Evolutionary conservation across 768 basidiomycete genomes (phyloP).

Genomic region (Lentinula lateritia): DNA sequence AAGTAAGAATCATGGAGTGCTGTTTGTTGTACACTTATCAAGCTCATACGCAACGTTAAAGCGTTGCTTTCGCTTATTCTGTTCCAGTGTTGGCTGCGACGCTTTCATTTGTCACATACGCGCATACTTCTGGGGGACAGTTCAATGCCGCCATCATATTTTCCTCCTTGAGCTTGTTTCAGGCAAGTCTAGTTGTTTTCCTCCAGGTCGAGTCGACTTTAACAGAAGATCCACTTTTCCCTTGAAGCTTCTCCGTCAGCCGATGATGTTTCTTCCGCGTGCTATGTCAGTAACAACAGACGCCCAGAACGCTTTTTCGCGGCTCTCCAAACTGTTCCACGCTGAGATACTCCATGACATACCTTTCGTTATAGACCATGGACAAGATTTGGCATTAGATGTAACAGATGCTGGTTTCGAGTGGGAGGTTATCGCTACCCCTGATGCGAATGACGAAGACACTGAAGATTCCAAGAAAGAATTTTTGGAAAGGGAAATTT

Average conservation of each 20-base stretch:
- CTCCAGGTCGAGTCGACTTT: background rate
- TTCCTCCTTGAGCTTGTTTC: slow-evolving; percentile 56
- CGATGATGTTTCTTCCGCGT: slow-evolving; percentile 62
- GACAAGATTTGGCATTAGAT: slow-evolving; percentile 41
- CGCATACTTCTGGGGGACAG: slow-evolving; percentile 35
- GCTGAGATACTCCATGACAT: slow-evolving; percentile 46
- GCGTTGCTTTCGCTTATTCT: slow-evolving; percentile 50
- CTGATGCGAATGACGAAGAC: slow-evolving; percentile 11
- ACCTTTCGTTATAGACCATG: slow-evolving; percentile 36
- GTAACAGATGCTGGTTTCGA: slow-evolving; percentile 54
- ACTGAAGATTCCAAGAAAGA: slow-evolving; percentile 6
- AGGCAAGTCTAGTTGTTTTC: slow-evolving; percentile 22
- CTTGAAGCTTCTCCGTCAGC: slow-evolving; percentile 57
- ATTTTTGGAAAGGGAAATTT: slow-evolving; percentile 7
- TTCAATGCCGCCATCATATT: slow-evolving; percentile 69
- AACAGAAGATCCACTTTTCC: background rate
- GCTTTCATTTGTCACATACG: slow-evolving; percentile 63
- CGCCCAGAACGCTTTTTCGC: slow-evolving; percentile 54
- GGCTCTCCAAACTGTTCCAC: slow-evolving; percentile 45
- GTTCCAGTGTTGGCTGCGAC: slow-evolving; percentile 62
- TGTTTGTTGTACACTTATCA: too few species aligned
- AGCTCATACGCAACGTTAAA: slow-evolving; percentile 16
- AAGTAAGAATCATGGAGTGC: slow-evolving; percentile 35
- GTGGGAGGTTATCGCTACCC: slow-evolving; percentile 41
- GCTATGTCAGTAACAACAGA: slow-evolving; percentile 60